Evolutionary conservation across 208 protist genomes (phyloP).

Genomic region (Acanthamoeba healyi): DNA sequence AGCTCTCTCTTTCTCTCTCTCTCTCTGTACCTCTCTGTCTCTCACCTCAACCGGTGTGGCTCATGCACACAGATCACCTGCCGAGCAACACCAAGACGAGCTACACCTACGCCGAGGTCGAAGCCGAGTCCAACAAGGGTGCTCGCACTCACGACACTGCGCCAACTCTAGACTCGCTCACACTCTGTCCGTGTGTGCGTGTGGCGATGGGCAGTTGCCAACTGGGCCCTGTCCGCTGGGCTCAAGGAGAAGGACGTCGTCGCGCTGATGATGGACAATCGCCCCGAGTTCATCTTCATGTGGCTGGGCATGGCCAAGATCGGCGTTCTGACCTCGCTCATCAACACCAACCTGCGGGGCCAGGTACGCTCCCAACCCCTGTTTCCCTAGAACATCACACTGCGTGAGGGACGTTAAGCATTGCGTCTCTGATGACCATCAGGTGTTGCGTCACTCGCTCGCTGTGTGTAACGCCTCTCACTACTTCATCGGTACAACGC

Average conservation of each 20-base stretch:
- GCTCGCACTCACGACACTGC: too few species aligned
- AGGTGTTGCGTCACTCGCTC: slow-evolving; percentile 79
- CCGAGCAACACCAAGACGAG: slow-evolving; percentile 1
- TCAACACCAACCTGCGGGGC: slow-evolving; percentile 79
- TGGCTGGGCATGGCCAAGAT: slow-evolving; percentile 82
- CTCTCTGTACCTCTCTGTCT: background rate
- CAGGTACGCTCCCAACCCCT: background rate
- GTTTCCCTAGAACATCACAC: background rate
- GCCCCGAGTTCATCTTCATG: slow-evolving; percentile 68
- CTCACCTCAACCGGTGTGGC: background rate
- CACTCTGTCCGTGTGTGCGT: background rate
- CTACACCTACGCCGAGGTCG: slow-evolving; percentile 55
- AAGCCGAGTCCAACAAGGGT: slow-evolving; percentile 54
- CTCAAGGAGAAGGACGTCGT: slow-evolving; percentile 64
- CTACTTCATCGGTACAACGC: slow-evolving; percentile 1
- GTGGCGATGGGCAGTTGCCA: background rate
- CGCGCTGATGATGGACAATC: slow-evolving; percentile 71
- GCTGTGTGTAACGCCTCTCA: background rate
- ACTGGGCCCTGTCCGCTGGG: background rate
- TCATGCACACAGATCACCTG: background rate
- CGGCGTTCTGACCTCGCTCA: slow-evolving; percentile 75
- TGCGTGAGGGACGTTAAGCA: background rate
- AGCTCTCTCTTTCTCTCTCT: background rate
- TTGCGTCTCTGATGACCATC: slow-evolving; percentile 33
- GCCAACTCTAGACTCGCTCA: too few species aligned